Base-by-base conservation (phyloP, 192 early-diverging fungal genomes). In the Coemansia sp. region DNA sequence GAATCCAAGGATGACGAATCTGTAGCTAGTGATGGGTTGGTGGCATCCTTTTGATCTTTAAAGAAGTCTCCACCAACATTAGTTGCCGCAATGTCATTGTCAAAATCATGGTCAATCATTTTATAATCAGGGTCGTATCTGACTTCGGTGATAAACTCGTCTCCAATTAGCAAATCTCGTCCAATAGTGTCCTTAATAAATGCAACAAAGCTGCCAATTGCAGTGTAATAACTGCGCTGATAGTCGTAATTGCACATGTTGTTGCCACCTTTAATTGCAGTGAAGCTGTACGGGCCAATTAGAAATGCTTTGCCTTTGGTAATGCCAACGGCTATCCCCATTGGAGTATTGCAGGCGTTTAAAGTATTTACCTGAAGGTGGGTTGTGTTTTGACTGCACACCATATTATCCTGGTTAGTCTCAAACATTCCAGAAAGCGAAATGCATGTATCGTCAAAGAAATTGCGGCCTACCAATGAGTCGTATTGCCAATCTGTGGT, bases 281-380 rank as follows among this genome's bases (percentile, higher is more conserved):
- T 49, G n/a, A 63, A 65, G 50, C 71, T 73, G 16, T 62, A 59
- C 1, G 65, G 14, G 8, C 71, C 65, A 11, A 64, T 49, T 16
- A 58, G 55, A 37, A 62, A 67, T 13, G 32, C 48, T 7, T 35
- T 20, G 29, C 24, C 49, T 19, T 47, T 47, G 20, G 45, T 20
- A 3, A 43, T 22, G 12, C 56, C 56, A 10, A 38, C 39, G 12
- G 39, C 19, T 19, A n/a, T 27, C 9, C 19, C 56, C 11, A 11
- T 24, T 2, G 54, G 29, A 19, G 38, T 37, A 2, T 18, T 18
- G 35, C 54, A 57, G 2, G 9, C 0, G 10, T 35, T 5, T n/a
- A 45, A n/a, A 5, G 12, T 45, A 19, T n/a, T 35, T 2, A n/a
- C 1, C 11, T 26, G n/a, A 4, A 35, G 2, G 11, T 19, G 38